Evolutionary conservation across 1,284 basidiomycete species (phyloP), one percentile per base, ranked within the genome.

Genomic region (Trametes hirsuta): DNA sequence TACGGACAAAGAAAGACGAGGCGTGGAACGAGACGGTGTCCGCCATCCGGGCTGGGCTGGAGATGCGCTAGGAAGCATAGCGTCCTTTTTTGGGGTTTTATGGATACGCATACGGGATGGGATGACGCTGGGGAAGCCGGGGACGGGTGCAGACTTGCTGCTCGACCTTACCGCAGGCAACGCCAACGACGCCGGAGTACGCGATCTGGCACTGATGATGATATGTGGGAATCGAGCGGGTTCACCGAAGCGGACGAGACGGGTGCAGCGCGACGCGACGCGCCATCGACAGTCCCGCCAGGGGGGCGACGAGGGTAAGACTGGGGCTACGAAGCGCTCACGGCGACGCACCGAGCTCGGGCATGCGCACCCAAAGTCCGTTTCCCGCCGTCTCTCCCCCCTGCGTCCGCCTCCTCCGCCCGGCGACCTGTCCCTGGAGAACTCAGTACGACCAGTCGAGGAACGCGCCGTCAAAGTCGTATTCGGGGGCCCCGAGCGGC

Each of bases 361-460:
- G 36, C 55, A 55, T 37, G 48, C 60, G 58, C 56, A 36, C 53
- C 53, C 57, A 49, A 56, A 41, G 56, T 58, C 57, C 52, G 46
- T 30, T 30, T 30, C 8, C 30, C 30, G 1, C 30, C 30, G 30
- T 30, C 30, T 30, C 30, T 8, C 37, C 56, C 49, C 42, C 37
- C 47, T 36, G 41, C 47, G 48, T 52, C 46, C 52, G 40, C 47
- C 34, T 25, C 39, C 50, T 47, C 41, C 42, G 10, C 24, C 47
- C 47, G 10, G 36, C 40, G 44, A 44, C 35, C 40, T 42, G 45
- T 37, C 39, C 49, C 3, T n/a, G 4, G 30, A 24, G 14, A 35
- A 59, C 44, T 53, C 58, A 73, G 62, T 71, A 70, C 34, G 69
- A 69, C 72, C 72, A 74, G 49, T 73, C 72, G 50, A 68, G 56